Percentiles rank a stretch among this genome's conserved stretches.
Evolutionary conservation across 2,329 filamentous ascomycete genomes (phyloP).

Genomic region (Fusarium lateritium): DNA sequence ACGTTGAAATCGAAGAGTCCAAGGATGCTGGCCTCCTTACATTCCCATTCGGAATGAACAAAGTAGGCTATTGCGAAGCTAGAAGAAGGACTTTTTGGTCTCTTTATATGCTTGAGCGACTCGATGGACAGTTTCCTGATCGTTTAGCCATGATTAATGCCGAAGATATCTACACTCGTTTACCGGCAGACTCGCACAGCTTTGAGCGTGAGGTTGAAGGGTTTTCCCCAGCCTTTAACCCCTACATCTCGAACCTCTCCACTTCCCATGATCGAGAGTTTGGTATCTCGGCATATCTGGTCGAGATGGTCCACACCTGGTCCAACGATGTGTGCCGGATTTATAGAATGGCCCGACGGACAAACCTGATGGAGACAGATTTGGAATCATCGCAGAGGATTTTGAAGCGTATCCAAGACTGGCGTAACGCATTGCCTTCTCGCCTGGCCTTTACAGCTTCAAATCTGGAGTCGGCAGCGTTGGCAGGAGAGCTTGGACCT

Average conservation of each 20-base stretch:
- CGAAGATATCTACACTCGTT: conserved; percentile 76
- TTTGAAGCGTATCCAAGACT: conserved; percentile 68
- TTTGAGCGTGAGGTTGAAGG: conserved; percentile 74
- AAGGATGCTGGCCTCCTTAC: conserved; percentile 56
- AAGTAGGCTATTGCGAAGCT: conserved; percentile 73
- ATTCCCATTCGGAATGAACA: conserved; percentile 71
- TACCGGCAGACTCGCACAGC: conserved; percentile 72
- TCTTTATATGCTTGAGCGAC: conserved; percentile 77
- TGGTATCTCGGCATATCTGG: conserved; percentile 71
- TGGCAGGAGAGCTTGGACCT: conserved; percentile 67
- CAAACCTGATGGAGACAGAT: conserved; percentile 48
- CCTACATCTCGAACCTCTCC: conserved; percentile 52
- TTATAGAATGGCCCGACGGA: conserved; percentile 58
- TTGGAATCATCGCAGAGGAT: conserved; percentile 61
- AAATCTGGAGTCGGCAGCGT: conserved; percentile 71
- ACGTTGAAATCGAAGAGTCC: conserved; percentile 70
- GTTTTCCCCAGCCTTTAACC: conserved; percentile 73
- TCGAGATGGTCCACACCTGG: conserved; percentile 76
- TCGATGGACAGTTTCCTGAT: conserved; percentile 71
- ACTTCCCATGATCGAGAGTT: conserved; percentile 50
- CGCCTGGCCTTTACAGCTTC: conserved; percentile 67
- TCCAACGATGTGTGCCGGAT: conserved; percentile 73
- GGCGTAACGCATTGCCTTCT: conserved; percentile 70
- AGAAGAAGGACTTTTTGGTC: conserved; percentile 81
- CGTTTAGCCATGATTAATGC: conserved; percentile 70